phyloP scores from a whole-genome alignment of 2,329 filamentous ascomycete genomes.

The Verticillium longisporum region DNA sequence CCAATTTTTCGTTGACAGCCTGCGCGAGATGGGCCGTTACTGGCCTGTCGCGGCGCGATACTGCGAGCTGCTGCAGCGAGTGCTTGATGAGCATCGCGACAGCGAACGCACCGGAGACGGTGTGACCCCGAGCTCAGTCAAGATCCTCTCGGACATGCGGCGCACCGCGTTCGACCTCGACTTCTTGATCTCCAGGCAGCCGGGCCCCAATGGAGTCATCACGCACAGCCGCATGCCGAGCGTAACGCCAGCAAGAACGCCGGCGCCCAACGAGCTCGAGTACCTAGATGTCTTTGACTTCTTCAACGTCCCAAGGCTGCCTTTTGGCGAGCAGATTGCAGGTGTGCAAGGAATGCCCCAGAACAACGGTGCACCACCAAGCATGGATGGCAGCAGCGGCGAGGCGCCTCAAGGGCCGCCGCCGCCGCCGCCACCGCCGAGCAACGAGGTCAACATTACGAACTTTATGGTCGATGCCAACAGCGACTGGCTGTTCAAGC shows the following conservation, averaged over 20 bases:
- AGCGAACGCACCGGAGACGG: conserved; percentile 68
- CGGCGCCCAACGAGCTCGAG: conserved; percentile 76
- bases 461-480: conserved; percentile 71
- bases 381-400: conserved; percentile 11
- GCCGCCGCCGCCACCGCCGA: conserved; percentile 13
- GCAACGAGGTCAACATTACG: conserved; percentile 68
- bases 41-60: conserved; percentile 86
- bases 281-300: conserved; percentile 92
- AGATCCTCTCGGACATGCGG: conserved; percentile 86
- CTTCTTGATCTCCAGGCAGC: conserved; percentile 80
- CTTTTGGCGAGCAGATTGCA: conserved; percentile 30
- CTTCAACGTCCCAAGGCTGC: conserved; percentile 80
- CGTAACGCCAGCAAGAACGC: conserved; percentile 57
- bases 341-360: conserved; percentile 11
- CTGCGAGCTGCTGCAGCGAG: conserved; percentile 69
- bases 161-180: conserved; percentile 86
- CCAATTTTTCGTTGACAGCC: conserved; percentile 71
- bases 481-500: conserved; percentile 68
- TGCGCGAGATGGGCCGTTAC: conserved; percentile 72
- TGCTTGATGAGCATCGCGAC: conserved; percentile 80
- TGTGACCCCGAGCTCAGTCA: conserved; percentile 74
- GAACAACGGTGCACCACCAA: conserved; percentile 8
- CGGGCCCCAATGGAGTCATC: conserved; percentile 25
- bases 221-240: conserved; percentile 38
- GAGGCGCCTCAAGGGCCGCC: conserved; percentile 16